Base-by-base conservation (phyloP, 2,329 filamentous ascomycete species). In the Colletotrichum scovillei region DNA sequence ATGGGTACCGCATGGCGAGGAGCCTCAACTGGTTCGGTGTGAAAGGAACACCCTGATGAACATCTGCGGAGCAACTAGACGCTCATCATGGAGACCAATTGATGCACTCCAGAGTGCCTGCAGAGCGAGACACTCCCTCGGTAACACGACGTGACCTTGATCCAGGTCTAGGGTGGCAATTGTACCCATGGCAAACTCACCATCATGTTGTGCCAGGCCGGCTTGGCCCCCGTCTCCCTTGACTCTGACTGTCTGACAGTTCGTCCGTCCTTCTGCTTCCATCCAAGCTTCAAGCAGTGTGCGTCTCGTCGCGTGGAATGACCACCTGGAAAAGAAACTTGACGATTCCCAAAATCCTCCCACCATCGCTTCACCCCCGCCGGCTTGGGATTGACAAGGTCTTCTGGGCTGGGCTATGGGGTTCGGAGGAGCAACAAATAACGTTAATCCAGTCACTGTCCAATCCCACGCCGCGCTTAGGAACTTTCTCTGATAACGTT, bases 381-480 rank as follows among this genome's bases (percentile, higher is more conserved):
- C 22, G 22, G 19, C 28, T 16, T 55, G 6, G 12, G 52, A 11
- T n/a, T 6, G 11, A 59, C n/a, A 12, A 56, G 22, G 16, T 30
- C 60, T 67, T 67, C 49, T 73, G 67, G 19, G 16, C 9, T 49
- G 59, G 42, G 9, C 22, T 49, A 46, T 62, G 67, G 67, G 67
- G 60, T 66, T n/a, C 12, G 12, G 59, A 57, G 56, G 46, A 59
- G 35, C 24, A 38, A 42, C 60, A 57, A 70, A 65, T 57, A 73
- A 73, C 70, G 70, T 73, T 66, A 73, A 65, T 73, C 38, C 60
- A 62, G 16, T 32, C 67, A 52, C 56, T 62, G 32, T 14, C 53
- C 56, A 56, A 65, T 67, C 60, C 70, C 11, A 22, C n/a, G 26
- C 22, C 42, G 26, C 52, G 14, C 32, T 26, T 52, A 30, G 19